A percentile compares a stretch with the other conserved stretches of the same genome.
These are phyloP conservation scores for Arabidopsis arenosa DNA, from an alignment of 345 rosid species.

Conservation along the genomic window DNA sequence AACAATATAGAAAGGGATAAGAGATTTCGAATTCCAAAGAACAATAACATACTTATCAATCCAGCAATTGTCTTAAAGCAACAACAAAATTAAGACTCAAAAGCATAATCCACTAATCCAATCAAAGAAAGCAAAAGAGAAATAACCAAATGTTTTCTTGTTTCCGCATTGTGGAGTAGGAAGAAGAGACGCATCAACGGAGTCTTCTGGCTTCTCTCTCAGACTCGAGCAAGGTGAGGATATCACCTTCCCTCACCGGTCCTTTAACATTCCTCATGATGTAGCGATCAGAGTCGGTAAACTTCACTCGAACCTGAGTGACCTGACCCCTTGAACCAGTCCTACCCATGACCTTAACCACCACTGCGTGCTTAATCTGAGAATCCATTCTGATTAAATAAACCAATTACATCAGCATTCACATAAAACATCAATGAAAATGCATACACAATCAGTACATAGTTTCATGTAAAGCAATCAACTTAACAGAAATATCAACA, in stretches of 20 bases:
- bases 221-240: slow-evolving; percentile 49
- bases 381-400: slow-evolving; percentile 64
- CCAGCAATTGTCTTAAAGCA: slow-evolving; percentile 25
- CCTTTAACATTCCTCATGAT: slow-evolving; percentile 43
- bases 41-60: slow-evolving; percentile 2
- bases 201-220: slow-evolving; percentile 53
- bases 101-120: slow-evolving; percentile 25
- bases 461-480: background rate
- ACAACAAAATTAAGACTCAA: slow-evolving; percentile 17
- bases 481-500: background rate
- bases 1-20: background rate
- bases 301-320: slow-evolving; percentile 88
- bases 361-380: slow-evolving; percentile 77
- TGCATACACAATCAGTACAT: background rate
- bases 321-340: slow-evolving; percentile 94
- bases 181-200: slow-evolving; percentile 22
- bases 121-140: background rate
- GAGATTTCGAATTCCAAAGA: background rate
- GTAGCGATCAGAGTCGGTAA: slow-evolving; percentile 47
- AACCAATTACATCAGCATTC: background rate
- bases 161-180: background rate
- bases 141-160: slow-evolving; percentile 16
- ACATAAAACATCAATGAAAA: background rate
- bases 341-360: slow-evolving; percentile 87
- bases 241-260: slow-evolving; percentile 47